Evolutionary conservation across 2,329 filamentous ascomycete species (phyloP).

Genomic region (Delphinella strobiligena): DNA sequence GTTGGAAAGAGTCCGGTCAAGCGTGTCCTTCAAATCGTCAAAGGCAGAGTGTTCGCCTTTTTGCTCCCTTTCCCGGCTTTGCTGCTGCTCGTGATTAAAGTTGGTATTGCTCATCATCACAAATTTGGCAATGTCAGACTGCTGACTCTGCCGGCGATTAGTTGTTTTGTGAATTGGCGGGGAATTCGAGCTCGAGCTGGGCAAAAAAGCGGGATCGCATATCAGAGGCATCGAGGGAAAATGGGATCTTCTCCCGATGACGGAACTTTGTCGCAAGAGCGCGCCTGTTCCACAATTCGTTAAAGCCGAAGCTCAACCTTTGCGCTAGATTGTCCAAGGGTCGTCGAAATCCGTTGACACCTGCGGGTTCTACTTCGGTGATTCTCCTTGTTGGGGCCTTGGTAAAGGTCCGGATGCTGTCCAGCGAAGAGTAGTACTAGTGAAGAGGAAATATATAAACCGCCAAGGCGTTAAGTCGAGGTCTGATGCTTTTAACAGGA

Average conservation of each 20-base stretch:
- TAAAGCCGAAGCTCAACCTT: not conserved
- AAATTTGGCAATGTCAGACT: conserved; percentile 17
- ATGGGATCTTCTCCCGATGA: not conserved
- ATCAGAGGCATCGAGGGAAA: conserved; percentile 10
- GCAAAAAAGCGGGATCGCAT: conserved; percentile 5
- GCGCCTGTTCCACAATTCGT: not conserved
- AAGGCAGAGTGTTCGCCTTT: conserved; percentile 5
- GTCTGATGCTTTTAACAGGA: no score
- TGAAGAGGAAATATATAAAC: no score
- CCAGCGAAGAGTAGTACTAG: no score
- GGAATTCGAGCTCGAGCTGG: not conserved
- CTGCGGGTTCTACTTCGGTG: not conserved
- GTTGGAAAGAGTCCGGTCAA: conserved; percentile 5
- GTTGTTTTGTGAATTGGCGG: conserved; percentile 9
- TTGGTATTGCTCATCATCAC: conserved; percentile 18
- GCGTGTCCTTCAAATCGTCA: conserved; percentile 8
- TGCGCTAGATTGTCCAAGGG: not conserved
- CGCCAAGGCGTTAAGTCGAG: no score
- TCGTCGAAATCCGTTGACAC: not conserved
- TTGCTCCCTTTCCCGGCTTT: conserved; percentile 1
- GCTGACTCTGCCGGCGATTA: conserved; percentile 20
- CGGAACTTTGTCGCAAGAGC: not conserved
- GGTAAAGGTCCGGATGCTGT: no score
- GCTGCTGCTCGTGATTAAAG: conserved; percentile 1
- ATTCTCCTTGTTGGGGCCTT: not conserved